Evolutionary conservation across 352 stramenopile species (phyloP).

Genomic region (Globisporangium echinulatum): DNA sequence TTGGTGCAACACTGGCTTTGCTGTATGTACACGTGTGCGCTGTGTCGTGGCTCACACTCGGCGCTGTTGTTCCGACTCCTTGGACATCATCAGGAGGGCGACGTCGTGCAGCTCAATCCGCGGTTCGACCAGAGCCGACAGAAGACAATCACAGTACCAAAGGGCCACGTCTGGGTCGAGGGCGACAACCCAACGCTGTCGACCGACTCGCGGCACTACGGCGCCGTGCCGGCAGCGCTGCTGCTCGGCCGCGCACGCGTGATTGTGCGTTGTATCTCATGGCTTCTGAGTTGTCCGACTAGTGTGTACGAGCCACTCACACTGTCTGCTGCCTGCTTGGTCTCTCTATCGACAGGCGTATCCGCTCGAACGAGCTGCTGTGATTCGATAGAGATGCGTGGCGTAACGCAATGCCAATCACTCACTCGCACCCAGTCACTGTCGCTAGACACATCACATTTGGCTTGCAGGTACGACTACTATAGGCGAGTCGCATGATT

Average conservation of each 20-base stretch:
- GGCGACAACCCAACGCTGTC: conserved; percentile 94
- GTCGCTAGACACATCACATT: too few relatives aligned
- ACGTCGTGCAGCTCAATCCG: conserved; percentile 73
- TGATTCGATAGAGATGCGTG: conserved; percentile 20
- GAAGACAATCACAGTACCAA: conserved; percentile 74
- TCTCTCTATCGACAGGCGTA: conserved; percentile 1
- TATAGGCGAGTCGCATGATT: too few relatives aligned
- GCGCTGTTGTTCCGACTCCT: background rate
- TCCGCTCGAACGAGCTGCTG: conserved; percentile 11
- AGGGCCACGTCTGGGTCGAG: conserved; percentile 95
- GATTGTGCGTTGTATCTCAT: conserved; percentile 42
- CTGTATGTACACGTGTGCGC: background rate
- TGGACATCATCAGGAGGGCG: conserved; percentile 49
- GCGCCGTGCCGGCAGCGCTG: conserved; percentile 85
- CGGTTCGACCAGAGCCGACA: conserved; percentile 51
- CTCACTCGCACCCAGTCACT: too few relatives aligned
- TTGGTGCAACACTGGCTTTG: background rate
- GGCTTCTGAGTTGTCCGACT: conserved; percentile 1
- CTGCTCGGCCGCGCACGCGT: conserved; percentile 70
- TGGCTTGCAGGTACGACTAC: too few relatives aligned
- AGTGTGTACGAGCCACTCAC: background rate
- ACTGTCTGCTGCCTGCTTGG: background rate
- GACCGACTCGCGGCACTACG: conserved; percentile 92
- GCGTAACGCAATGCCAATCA: background rate
- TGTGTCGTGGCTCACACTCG: background rate